Percentiles rank a stretch among this genome's conserved stretches.
Evolutionary conservation across 2,329 filamentous ascomycete genomes (phyloP).

Genomic region (Hansfordia pulvinata): DNA sequence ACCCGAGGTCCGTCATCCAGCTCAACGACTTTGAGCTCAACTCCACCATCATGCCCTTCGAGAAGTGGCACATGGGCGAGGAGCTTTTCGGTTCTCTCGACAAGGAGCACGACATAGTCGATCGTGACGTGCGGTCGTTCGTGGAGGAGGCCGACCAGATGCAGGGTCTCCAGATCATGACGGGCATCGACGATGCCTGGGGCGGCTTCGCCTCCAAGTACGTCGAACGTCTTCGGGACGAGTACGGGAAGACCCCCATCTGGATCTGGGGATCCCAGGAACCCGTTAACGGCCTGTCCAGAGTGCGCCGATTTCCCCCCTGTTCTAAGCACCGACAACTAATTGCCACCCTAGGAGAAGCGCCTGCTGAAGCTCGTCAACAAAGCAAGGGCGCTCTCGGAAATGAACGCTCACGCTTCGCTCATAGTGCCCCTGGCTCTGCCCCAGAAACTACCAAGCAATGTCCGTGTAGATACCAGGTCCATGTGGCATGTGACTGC

Average conservation of each 20-base stretch:
- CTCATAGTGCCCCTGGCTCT: constrained; percentile 65
- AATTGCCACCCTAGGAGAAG: constrained; percentile 33
- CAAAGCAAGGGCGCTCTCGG: constrained; percentile 55
- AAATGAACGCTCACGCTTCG: constrained; percentile 57
- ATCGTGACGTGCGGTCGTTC: constrained; percentile 81
- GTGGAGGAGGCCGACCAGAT: constrained; percentile 87
- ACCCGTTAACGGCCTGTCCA: constrained; percentile 32
- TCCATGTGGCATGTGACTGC: constrained; percentile 75
- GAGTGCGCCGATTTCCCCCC: constrained; percentile 26
- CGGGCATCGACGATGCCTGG: constrained; percentile 66
- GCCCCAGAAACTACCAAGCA: constrained; percentile 42
- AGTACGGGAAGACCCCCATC: constrained; percentile 76
- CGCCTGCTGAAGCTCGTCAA: constrained; percentile 57
- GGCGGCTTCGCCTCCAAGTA: constrained; percentile 64
- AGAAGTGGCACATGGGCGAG: constrained; percentile 59
- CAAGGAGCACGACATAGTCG: constrained; percentile 72
- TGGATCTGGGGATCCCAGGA: constrained; percentile 81
- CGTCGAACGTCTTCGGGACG: constrained; percentile 68
- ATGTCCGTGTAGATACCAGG: constrained; percentile 42
- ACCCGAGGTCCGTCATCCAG: constrained; percentile 77
- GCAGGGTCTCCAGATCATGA: constrained; percentile 72
- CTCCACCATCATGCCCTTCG: constrained; percentile 69
- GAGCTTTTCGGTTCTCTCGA: constrained; percentile 63
- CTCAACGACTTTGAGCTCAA: constrained; percentile 78
- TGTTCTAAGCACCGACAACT: constrained; percentile 1